These are phyloP conservation scores for Cyberlindnera lachancei DNA, from an alignment of 805 yeast species.

Conservation along the genomic window DNA sequence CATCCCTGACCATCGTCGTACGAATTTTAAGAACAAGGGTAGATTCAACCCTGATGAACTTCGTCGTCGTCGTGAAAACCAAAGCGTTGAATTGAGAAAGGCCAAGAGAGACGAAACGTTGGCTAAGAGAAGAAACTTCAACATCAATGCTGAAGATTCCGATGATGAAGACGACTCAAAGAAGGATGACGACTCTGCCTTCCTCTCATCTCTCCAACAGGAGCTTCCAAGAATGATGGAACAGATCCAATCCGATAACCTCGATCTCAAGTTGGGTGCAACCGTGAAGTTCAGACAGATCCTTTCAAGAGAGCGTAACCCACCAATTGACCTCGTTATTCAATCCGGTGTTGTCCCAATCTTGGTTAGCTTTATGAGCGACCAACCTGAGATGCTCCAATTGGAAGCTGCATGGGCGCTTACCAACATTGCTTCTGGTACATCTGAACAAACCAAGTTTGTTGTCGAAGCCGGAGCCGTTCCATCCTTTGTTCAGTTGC, in stretches of 20 bases:
- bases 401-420: conserved; percentile 99
- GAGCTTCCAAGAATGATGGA: conserved; percentile 85
- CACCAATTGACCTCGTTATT: conserved; percentile 91
- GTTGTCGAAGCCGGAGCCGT: conserved; percentile 94
- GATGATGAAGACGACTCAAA: conserved; percentile 35
- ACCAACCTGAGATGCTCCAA: conserved; percentile 81
- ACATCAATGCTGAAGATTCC: conserved; percentile 42
- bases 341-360: conserved; percentile 91
- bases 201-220: conserved; percentile 42
- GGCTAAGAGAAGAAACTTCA: conserved; percentile 85
- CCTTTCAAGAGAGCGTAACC: conserved; percentile 87
- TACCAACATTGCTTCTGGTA: conserved; percentile 94
- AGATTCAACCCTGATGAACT: conserved; percentile 92
- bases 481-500: conserved; percentile 77
- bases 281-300: conserved; percentile 92
- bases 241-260: conserved; percentile 65
- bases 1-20: conserved; percentile 96
- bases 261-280: conserved; percentile 78
- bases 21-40: conserved; percentile 90
- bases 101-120: conserved; percentile 93
- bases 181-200: conserved; percentile 30
- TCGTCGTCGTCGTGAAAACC: conserved; percentile 96
- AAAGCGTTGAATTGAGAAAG: conserved; percentile 93
- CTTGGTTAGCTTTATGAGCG: conserved; percentile 76
- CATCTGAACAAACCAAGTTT: conserved; percentile 78